Conservation (phyloP, 768 basidiomycete genomes). For the Tylopilus vinaceipallidus region DNA sequence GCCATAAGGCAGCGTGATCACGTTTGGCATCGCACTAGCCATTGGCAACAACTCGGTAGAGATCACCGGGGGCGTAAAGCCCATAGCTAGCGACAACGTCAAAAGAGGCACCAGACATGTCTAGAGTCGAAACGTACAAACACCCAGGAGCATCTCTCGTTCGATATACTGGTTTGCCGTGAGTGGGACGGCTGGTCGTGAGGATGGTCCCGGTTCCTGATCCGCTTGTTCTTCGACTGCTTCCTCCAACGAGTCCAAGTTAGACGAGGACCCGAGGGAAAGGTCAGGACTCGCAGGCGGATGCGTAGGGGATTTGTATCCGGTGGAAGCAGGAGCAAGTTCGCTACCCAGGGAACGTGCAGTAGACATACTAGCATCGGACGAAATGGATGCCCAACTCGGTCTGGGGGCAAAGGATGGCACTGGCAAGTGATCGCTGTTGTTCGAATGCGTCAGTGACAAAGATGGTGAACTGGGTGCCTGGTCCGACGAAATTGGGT, state of each 20-base stretch:
- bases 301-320: conserved; percentile 18
- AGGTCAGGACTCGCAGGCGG: conserved; percentile 24
- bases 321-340: conserved; percentile 4
- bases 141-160: conserved; percentile 51
- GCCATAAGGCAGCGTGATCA: conserved; percentile 72
- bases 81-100: conserved; percentile 51
- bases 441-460: conserved; percentile 15
- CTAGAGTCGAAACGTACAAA: conserved; percentile 52
- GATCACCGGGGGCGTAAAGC: conserved; percentile 60
- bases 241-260: conserved; percentile 18
- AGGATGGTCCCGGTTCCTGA: conserved; percentile 12
- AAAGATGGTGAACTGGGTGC: conserved; percentile 11
- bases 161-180: conserved; percentile 51
- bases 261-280: conserved; percentile 16
- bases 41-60: conserved; percentile 45
- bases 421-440: conserved; percentile 14
- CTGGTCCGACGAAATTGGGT: conserved; percentile 10
- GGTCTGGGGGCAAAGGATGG: conserved; percentile 16
- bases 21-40: conserved; percentile 59
- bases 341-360: conserved; percentile 19
- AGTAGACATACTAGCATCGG: conserved; percentile 17
- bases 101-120: not conserved
- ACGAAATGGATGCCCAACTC: conserved; percentile 26
- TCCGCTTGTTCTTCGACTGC: conserved; percentile 16
- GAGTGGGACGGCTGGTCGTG: conserved; percentile 11